These are phyloP conservation scores for Globisporangium megalacanthum DNA, from an alignment of 352 stramenopile species.

Conservation along the genomic window DNA sequence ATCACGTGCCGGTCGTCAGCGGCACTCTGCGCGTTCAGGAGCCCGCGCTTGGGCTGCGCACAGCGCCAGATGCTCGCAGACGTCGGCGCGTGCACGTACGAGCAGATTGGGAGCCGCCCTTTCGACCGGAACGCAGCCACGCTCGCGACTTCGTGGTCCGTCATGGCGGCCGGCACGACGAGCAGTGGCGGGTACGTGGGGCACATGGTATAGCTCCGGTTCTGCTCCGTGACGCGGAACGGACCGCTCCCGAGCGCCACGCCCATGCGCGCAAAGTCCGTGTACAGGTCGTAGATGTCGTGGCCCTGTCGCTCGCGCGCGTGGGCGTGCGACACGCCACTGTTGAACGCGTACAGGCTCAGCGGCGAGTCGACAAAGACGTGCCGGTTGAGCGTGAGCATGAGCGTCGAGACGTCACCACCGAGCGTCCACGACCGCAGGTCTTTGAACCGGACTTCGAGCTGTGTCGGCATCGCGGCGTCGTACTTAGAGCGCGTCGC, in stretches of 20 bases:
- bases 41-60: constrained; percentile 80
- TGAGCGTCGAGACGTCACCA: constrained; percentile 57
- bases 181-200: constrained; percentile 75
- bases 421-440: constrained; percentile 58
- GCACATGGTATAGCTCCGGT: constrained; percentile 65
- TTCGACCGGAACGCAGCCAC: constrained; percentile 83
- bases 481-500: constrained; percentile 27
- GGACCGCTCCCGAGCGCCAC: constrained; percentile 31
- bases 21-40: constrained; percentile 69
- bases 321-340: constrained; percentile 12
- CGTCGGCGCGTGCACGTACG: constrained; percentile 67
- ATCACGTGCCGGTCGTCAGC: constrained; percentile 75
- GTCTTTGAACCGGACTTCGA: constrained; percentile 83
- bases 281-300: constrained; percentile 54
- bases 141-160: constrained; percentile 51
- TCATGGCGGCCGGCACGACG: constrained; percentile 61
- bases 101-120: constrained; percentile 75
- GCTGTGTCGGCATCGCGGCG: constrained; percentile 33
- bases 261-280: constrained; percentile 74
- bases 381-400: constrained; percentile 65
- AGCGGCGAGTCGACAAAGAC: constrained; percentile 69
- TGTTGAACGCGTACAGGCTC: constrained; percentile 61
- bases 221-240: constrained; percentile 60
- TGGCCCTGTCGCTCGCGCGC: constrained; percentile 36
- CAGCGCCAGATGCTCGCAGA: constrained; percentile 76